Conservation (phyloP, 768 basidiomycete genomes). For the Amanita rubescens region DNA sequence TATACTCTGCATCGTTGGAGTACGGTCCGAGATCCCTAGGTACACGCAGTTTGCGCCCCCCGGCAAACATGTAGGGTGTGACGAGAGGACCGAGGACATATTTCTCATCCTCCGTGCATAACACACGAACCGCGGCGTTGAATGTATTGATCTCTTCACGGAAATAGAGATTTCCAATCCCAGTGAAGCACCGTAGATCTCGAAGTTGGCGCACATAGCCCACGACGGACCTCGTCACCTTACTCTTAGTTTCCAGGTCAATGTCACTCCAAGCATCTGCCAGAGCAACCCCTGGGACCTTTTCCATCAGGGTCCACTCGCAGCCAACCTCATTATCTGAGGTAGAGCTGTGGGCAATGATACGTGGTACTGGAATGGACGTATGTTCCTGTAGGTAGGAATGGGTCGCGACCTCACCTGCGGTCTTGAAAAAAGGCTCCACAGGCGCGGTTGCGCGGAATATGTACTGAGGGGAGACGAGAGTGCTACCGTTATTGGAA, state of each 20-base stretch:
- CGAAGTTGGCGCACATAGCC: slow-evolving; percentile 6
- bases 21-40: slow-evolving; percentile 13
- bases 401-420: slow-evolving; percentile 12
- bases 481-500: slow-evolving; percentile 4
- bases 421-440: slow-evolving; percentile 6
- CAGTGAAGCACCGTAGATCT: slow-evolving; percentile 4
- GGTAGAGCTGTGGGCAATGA: slow-evolving; percentile 12
- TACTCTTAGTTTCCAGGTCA: slow-evolving; percentile 5
- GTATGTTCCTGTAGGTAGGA: slow-evolving; percentile 11
- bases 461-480: slow-evolving; percentile 3
- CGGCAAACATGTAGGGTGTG: slow-evolving; percentile 10
- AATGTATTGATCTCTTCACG: slow-evolving; percentile 3
- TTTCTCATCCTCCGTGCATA: slow-evolving; percentile 3
- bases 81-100: slow-evolving; percentile 7
- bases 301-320: slow-evolving; percentile 17
- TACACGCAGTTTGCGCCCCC: slow-evolving; percentile 9
- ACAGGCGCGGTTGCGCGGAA: slow-evolving; percentile 6
- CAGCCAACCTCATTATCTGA: slow-evolving; percentile 13
- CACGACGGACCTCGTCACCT: slow-evolving; percentile 4
- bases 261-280: slow-evolving; percentile 8
- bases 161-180: slow-evolving; percentile 6
- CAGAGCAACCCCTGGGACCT: slow-evolving; percentile 11
- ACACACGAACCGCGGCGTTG: slow-evolving; percentile 3
- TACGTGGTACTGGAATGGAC: slow-evolving; percentile 13
- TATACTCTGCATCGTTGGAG: slow-evolving; percentile 10